Conservation (phyloP, 148 eudicot species). For the Pharnaceum exiguum region DNA sequence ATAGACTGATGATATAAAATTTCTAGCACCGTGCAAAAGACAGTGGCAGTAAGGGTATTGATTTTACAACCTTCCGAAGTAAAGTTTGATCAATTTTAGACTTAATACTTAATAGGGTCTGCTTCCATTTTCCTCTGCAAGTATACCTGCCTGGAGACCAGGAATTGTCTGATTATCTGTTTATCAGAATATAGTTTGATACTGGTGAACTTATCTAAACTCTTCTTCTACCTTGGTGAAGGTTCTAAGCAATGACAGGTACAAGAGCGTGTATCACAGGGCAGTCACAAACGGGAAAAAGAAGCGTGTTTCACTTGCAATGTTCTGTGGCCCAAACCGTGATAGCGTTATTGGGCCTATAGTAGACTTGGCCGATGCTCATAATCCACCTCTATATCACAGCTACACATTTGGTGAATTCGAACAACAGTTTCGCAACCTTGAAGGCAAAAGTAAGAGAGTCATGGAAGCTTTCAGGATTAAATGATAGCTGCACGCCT, state of each 20-base stretch:
- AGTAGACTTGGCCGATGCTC: conserved; percentile 3
- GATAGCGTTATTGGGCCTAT: conserved; percentile 17
- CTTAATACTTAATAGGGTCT: too few relatives aligned
- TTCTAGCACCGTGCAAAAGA: too few relatives aligned
- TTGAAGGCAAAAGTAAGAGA: conserved; percentile 14
- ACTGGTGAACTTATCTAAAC: too few relatives aligned
- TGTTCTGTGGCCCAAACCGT: conserved; percentile 23
- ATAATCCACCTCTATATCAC: conserved; percentile 7
- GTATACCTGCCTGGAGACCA: too few relatives aligned
- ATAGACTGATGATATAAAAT: too few relatives aligned
- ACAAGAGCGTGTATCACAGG: conserved; percentile 30
- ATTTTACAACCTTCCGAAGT: too few relatives aligned
- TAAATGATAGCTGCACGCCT: not conserved
- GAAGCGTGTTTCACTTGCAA: conserved; percentile 18
- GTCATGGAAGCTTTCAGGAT: conserved; percentile 15
- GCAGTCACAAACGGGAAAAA: conserved; percentile 19
- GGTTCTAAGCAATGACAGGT: conserved; percentile 34
- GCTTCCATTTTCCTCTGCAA: too few relatives aligned
- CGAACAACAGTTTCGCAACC: conserved; percentile 8
- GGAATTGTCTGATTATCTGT: too few relatives aligned
- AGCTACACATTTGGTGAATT: conserved; percentile 3
- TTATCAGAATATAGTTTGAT: too few relatives aligned
- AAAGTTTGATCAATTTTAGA: too few relatives aligned
- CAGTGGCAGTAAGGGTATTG: too few relatives aligned
- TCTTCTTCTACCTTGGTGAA: not conserved